Base-by-base conservation (phyloP, 345 rosid species). In the Lepidium aucheri region DNA sequence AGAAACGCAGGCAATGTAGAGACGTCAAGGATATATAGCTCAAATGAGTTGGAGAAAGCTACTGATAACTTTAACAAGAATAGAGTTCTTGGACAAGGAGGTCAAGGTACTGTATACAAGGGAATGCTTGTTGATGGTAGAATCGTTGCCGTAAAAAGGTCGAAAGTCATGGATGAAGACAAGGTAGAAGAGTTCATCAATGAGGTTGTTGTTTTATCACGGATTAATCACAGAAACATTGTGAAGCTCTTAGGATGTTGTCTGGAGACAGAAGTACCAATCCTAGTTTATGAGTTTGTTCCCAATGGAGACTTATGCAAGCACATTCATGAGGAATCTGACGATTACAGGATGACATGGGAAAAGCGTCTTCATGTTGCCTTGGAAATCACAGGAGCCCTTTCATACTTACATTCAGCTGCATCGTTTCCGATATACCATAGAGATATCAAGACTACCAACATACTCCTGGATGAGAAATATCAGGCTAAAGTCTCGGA, bases 161-260 rank as follows among this genome's bases (percentile, higher is more conserved):
- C 74, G 0, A 62, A 46, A 40, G 73, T 13, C 1, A 5, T 68
- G 60, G 78, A 69, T 5, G 60, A 68, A 68, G 69, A 68, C 32
- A 69, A 12, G 7, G 69, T 75, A 46, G 78, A 75, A 14, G 70
- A 75, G 60, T 75, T 75, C 30, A 69, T 75, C 61, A 69, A 75
- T 45, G 78, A 75, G 17, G 74, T 75, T 0, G 69, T 75, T 30
- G 67, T 75, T 22, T 70, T 75, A 0, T 30, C 78, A 0, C 78
- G 69, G 6, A 69, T 63, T 17, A 74, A 74, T 6, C 78, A 74
- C 20, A 69, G 70, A 32, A 60, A 74, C 41, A 68, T 74, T 10
- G 78, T 74, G 3, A 68, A 74, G 2, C 74, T 68, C 40, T 47
- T 74, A 9, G 78, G 78, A 6, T 74, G 78, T 18, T 74, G 74